Base-by-base conservation (phyloP, 345 rosid species). In the Mercurialis annua region DNA sequence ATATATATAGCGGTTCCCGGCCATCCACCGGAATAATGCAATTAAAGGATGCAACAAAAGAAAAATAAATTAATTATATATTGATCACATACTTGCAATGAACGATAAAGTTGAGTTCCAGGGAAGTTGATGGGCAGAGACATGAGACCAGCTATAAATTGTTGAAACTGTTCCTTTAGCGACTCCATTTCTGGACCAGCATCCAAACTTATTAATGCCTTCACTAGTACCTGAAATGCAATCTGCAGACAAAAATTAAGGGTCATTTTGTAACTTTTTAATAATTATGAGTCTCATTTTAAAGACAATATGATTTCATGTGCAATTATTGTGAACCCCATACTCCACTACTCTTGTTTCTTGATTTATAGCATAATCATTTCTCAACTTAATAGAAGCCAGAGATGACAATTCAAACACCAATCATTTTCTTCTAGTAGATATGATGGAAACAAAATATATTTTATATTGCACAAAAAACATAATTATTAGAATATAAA, bases 181-280 rank as follows among this genome's bases (percentile, higher is more conserved):
- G 71, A 72, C 40, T 85, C 87, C 81, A 94, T 85, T 64, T 92
- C 95, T 49, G 77, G 73, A 43, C 94, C 93, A 53, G 90, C 85
- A 73, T 95, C 95, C 84, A 92, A 76, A 72, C 90, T 92, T 71
- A 95, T 88, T 90, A 95, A 79, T 52, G 89, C 92, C 71, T 90
- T 92, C 62, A 87, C 97, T 15, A 95, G 87, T 47, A 95, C 87
- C 75, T 88, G 90, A 58, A 95, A 95, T 44, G 98, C 89, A 76
- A 95, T 84, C 98, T 93, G 86, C 36, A 64, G 30, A 49, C 64
- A 71, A 56, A 56, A 53, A 3, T 14, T 21, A 57, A 24, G 61
- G 46, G 15, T 24, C 21, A 29, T 67, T 57, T 30, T 59, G 62
- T 55, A 31, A 58, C 42, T 64, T 49, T 40, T 1, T 64, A 68